These are phyloP conservation scores for Candida anutae DNA, from an alignment of 1,139 yeast species.

Conservation along the genomic window DNA sequence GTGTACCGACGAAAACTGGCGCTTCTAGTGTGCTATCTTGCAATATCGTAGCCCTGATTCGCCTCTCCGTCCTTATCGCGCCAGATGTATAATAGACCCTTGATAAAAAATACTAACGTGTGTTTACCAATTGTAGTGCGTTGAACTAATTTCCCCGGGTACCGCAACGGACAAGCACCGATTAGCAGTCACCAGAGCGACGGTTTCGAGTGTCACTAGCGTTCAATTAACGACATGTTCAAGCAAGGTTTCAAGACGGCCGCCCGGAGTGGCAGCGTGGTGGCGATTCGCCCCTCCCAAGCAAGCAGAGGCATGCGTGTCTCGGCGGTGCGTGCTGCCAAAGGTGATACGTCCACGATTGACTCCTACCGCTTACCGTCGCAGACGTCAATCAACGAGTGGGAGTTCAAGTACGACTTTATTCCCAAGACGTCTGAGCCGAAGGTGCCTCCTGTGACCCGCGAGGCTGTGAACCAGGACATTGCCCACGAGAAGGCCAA, in stretches of 20 bases:
- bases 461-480: constrained; percentile 44
- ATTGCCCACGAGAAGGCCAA: constrained; percentile 36
- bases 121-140: too few relatives aligned
- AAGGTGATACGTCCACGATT: constrained; percentile 39
- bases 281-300: too few relatives aligned
- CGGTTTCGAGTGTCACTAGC: too few relatives aligned
- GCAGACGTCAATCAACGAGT: constrained; percentile 40
- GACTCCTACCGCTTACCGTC: constrained; percentile 40
- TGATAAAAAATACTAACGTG: too few relatives aligned
- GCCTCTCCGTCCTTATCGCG: constrained; percentile 1
- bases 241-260: too few relatives aligned
- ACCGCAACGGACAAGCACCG: constrained; percentile 1
- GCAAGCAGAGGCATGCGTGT: constrained; percentile 3
- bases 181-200: too few relatives aligned
- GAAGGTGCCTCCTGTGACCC: constrained; percentile 45
- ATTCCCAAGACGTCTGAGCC: constrained; percentile 38
- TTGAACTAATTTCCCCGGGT: too few relatives aligned
- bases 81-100: too few relatives aligned
- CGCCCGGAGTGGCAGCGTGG: too few relatives aligned
- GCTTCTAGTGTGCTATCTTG: too few relatives aligned
- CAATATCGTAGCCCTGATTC: neutral
- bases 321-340: constrained; percentile 15
- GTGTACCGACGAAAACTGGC: constrained; percentile 83
- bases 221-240: too few relatives aligned
- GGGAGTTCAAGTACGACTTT: constrained; percentile 47